Evolutionary conservation across 805 yeast genomes (phyloP), one percentile per base, ranked within the genome.

Genomic region (Hanseniaspora lachancei): DNA sequence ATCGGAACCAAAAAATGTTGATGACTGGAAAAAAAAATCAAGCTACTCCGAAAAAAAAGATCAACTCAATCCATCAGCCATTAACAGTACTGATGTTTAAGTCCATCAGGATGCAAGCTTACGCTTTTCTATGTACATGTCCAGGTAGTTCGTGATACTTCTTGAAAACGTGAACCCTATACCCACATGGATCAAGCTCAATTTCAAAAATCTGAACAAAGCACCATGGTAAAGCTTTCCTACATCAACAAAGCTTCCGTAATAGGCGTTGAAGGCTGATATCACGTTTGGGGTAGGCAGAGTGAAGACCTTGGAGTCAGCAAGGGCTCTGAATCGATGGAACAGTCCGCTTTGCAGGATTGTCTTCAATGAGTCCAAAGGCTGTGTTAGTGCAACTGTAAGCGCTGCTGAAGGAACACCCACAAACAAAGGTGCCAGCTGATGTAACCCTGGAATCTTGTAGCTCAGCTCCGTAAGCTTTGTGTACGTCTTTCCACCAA

Each of bases 311-410:
- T 43, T 27, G 15, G 20, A 38, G 10, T 44, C 49, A 35, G 53
- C 21, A 24, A 50, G 23, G 24, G 27, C 12, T 39, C 77, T 61
- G 5, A 67, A 62, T 62, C 74, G 74, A n/a, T 84, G 80, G 64
- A 82, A 79, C 62, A 81, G 27, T 4, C 50, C 78, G 63, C 88
- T 79, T 68, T 89, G 96, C 79, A 89, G 79, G 64, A 95, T 77
- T 2, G 96, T 79, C 70, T 89, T 89, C 49, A 89, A 69, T 2
- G 87, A 86, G 69, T 89, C 97, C 32, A 89, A 72, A 0, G 97
- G 97, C 69, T 88, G 97, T 0, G 96, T 89, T 0, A 78, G 71
- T 0, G 78, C 79, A 23, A 87, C 85, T 32, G 86, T 95, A 0
- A 88, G 84, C 3, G 77, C 68, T 0, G 93, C 81, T 2, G 95